Base-by-base conservation (phyloP, 306 rosid genomes). In the Glycyrrhiza uralensis region DNA sequence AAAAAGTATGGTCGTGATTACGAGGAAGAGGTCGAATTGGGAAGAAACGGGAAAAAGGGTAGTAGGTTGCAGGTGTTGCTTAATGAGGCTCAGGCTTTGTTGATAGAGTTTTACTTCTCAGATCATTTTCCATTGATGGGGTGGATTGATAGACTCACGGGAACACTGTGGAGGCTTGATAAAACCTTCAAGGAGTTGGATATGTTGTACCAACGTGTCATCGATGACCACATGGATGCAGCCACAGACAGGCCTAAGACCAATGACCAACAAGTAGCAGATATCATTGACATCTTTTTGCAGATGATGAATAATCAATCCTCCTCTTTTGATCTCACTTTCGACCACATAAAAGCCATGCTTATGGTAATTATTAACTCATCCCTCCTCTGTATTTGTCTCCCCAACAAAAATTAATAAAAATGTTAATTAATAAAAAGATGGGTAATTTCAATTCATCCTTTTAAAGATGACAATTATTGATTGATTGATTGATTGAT, bases 121-220 rank as follows among this genome's bases (percentile, higher is more conserved):
- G 87, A 88, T 7, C 61, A 46, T 59, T 45, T 86, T 20, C 83
- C 82, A 4, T 29, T 75, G 6, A 4, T 86, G 64, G 84, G 85
- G 1, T 84, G 87, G 87, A 20, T 82, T 22, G 93, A 88, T 59
- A 54, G 80, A 49, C 4, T 84, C 0, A 71, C 35, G 6, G 87
- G 89, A 3, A 10, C 0, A 0, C 15, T 54, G 0, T 7, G 6
- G 3, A 55, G 79, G 50, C 72, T 85, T 0, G 80, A 80, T 4
- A 60, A 65, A 26, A 52, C 44, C 1, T 86, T 66, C 38, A 23
- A 61, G 19, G 77, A 80, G 35, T 19, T 86, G 4, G 83, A 82
- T 44, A 1, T 0, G 46, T 72, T 84, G 44, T 89, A 77, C 46
- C 85, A 89, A 54, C 28, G 45, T 14, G 74, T 80, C 39, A 82